A percentile compares a stretch with the other conserved stretches of the same genome.
Evolutionary conservation across 2,329 filamentous ascomycete species (phyloP).

Genomic region (Colletotrichum spaethianum): DNA sequence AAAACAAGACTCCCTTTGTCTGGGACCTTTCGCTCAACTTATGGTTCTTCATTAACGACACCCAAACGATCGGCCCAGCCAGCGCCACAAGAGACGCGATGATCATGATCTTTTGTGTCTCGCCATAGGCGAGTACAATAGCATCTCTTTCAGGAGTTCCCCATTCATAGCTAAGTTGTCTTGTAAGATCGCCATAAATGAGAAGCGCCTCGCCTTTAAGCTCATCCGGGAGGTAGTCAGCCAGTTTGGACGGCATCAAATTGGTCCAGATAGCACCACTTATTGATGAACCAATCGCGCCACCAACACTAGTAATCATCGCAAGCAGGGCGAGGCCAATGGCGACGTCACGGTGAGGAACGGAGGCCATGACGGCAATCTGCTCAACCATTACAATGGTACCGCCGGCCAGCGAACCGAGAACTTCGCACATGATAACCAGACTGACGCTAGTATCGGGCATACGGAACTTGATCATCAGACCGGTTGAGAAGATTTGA

Average conservation of each 20-base stretch:
- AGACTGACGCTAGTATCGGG: conserved; percentile 50
- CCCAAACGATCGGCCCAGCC: conserved; percentile 20
- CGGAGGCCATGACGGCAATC: conserved; percentile 52
- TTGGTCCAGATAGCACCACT: conserved; percentile 53
- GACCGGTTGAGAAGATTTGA: conserved; percentile 46
- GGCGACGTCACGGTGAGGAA: conserved; percentile 51
- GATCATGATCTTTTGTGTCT: conserved; percentile 59
- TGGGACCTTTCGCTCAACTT: conserved; percentile 31
- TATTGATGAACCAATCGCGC: conserved; percentile 50
- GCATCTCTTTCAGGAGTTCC: conserved; percentile 57
- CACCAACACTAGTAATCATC: conserved; percentile 50
- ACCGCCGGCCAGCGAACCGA: conserved; percentile 56
- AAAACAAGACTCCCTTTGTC: conserved; percentile 37
- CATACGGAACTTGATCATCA: conserved; percentile 54
- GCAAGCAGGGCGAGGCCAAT: conserved; percentile 51
- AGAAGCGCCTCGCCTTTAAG: conserved; percentile 56
- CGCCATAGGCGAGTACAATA: conserved; percentile 62
- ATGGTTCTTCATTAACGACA: conserved; percentile 37
- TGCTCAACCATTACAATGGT: conserved; percentile 61
- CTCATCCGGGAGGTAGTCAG: conserved; percentile 54
- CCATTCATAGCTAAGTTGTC: conserved; percentile 56
- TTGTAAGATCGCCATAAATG: conserved; percentile 54
- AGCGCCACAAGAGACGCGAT: conserved; percentile 45
- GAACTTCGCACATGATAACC: conserved; percentile 56
- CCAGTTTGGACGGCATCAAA: conserved; percentile 55